phyloP scores from a whole-genome alignment of 1,284 basidiomycete species.

The Malassezia globosa region DNA sequence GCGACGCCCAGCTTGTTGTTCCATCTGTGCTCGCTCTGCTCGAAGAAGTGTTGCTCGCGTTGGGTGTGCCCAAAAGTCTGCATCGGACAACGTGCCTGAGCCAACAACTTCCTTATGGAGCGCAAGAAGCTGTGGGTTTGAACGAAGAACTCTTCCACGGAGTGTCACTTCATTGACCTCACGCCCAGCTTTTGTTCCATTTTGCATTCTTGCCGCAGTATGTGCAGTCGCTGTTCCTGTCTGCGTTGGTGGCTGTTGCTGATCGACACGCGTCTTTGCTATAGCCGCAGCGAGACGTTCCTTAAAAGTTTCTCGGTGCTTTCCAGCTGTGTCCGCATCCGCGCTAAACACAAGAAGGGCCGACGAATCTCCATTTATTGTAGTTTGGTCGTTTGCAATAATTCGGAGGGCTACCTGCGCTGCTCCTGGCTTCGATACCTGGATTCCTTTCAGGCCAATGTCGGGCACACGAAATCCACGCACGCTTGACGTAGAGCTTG shows the following conservation, averaged over 20 bases:
- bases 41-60: constrained; percentile 33
- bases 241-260: background rate
- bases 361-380: constrained; percentile 22
- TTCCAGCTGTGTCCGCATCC: constrained; percentile 22
- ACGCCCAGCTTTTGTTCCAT: background rate
- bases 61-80: constrained; percentile 46
- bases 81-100: constrained; percentile 25
- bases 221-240: background rate
- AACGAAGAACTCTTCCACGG: constrained; percentile 32
- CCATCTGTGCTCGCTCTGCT: constrained; percentile 29
- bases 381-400: constrained; percentile 21
- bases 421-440: constrained; percentile 30
- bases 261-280: constrained; percentile 7
- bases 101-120: constrained; percentile 43
- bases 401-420: constrained; percentile 32
- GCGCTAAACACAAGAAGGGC: constrained; percentile 30
- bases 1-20: constrained; percentile 37
- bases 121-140: constrained; percentile 29
- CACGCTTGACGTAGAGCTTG: constrained; percentile 21
- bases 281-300: constrained; percentile 27
- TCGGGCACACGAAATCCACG: constrained; percentile 20
- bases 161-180: constrained; percentile 31
- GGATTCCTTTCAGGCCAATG: constrained; percentile 24
- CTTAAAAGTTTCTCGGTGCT: constrained; percentile 31
- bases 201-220: background rate